Percentiles rank a stretch among this genome's conserved stretches.
These are phyloP conservation scores for Schizophyllum commune DNA, from an alignment of 1,284 basidiomycete genomes.

Conservation along the genomic window DNA sequence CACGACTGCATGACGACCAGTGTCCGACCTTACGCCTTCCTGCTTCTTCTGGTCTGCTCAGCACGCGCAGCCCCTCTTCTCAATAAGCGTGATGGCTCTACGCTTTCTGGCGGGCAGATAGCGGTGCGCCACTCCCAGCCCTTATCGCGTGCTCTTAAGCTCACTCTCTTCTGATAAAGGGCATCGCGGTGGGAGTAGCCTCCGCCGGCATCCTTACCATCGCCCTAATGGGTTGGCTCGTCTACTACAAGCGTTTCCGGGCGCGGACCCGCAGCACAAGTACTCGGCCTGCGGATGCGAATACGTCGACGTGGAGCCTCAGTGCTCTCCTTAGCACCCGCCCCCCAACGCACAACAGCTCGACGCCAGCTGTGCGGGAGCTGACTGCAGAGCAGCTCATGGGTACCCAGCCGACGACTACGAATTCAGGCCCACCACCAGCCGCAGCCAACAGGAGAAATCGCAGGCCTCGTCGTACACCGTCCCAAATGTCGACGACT, in stretches of 20 bases:
- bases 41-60: not conserved
- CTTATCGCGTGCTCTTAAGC: not conserved
- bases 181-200: not conserved
- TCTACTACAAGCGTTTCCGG: not conserved
- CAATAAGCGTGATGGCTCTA: not conserved
- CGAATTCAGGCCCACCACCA: conserved; percentile 12
- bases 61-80: not conserved
- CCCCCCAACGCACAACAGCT: not conserved
- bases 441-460: conserved; percentile 19
- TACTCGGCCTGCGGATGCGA: not conserved
- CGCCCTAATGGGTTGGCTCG: not conserved
- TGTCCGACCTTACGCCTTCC: not conserved
- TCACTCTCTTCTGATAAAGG: not conserved
- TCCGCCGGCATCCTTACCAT: not conserved
- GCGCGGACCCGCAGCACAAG: not conserved
- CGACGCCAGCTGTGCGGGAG: conserved; percentile 16
- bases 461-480: conserved; percentile 40
- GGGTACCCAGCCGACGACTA: conserved; percentile 19
- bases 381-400: conserved; percentile 39
- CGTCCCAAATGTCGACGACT: conserved; percentile 62
- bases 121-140: not conserved
- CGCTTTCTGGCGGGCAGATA: not conserved
- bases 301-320: not conserved
- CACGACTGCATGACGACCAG: not conserved
- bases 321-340: not conserved